Base-by-base conservation (phyloP, 108 stramenopile genomes). In the Cylindrotheca closterium region DNA sequence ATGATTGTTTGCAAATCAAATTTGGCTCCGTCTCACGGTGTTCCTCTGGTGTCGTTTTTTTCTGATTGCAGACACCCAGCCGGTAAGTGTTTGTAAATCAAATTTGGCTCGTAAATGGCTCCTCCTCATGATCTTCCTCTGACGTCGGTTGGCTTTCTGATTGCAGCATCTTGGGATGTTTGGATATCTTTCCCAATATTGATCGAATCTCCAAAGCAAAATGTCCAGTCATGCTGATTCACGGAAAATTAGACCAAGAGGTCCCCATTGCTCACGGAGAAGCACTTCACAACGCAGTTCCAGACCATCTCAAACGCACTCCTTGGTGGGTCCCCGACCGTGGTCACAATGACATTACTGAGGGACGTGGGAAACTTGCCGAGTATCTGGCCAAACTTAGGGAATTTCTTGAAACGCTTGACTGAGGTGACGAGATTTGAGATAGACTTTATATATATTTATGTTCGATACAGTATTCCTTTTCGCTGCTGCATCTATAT, bases 161-260 rank as follows among this genome's bases (percentile, higher is more conserved):
- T 47, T 47, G 30, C 22, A 85, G 90, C 22, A 71, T 77, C 1
- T 33, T 93, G 30, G 85, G 88, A 12, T 93, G 92, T 67, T 70
- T 91, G 0, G 95, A 96, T 58, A 89, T 93, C 26, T 96, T 89
- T 58, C 89, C 89, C 19, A 96, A 96, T 62, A 93, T 96, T 58
- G 82, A 89, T 53, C 79, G 91, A 3, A 88, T 93, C 28, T 60
- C 69, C 15, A 84, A 88, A 53, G 85, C 88, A 3, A 73, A 76
- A 22, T 93, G 92, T 51, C 90, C 86, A 15, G 86, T 88, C 0
- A 87, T 91, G 77, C 77, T 96, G 2, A 89, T 96, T 46, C 95
- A 96, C 57, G 95, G 95, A 15, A 63, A 70, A 30, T 68, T 86
- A 55, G 95, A 96, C 71, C 74, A 84, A 56, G 95, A 93, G 65